Evolutionary conservation across 805 yeast genomes (phyloP).

Genomic region (Metschnikowia shivogae): DNA sequence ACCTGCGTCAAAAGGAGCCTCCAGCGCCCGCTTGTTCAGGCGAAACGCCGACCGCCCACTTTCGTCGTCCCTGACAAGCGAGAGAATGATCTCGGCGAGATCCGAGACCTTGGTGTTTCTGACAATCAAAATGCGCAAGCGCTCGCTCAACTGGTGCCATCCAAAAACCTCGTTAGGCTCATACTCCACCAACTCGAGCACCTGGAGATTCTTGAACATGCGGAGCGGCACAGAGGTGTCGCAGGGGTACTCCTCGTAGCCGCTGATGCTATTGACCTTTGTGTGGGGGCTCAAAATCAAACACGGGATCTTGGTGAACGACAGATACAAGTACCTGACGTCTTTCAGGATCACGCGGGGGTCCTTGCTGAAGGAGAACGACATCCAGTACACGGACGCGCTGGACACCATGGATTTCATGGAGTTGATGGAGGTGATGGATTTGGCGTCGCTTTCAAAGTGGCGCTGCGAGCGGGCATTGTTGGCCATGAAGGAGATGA

Average conservation of each 20-base stretch:
- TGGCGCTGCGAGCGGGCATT: slow-evolving; percentile 44
- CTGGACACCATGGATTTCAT: slow-evolving; percentile 48
- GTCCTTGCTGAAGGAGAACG: slow-evolving; percentile 33
- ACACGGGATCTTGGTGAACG: slow-evolving; percentile 64
- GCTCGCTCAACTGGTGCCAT: slow-evolving; percentile 56
- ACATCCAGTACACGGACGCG: slow-evolving; percentile 40
- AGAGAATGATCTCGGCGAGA: slow-evolving; percentile 48
- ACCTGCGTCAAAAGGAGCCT: background rate
- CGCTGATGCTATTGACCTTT: slow-evolving; percentile 52
- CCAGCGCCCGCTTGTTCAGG: slow-evolving; percentile 17
- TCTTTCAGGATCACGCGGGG: slow-evolving; percentile 47
- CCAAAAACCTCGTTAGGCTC: slow-evolving; percentile 66
- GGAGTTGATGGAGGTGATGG: slow-evolving; percentile 56
- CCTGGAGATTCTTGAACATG: slow-evolving; percentile 58
- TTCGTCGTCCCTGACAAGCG: slow-evolving; percentile 53
- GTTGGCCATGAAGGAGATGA: slow-evolving; percentile 56
- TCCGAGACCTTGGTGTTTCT: slow-evolving; percentile 48
- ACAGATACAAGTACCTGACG: slow-evolving; percentile 53
- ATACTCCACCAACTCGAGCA: slow-evolving; percentile 54
- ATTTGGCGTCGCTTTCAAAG: slow-evolving; percentile 42
- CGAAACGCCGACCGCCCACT: slow-evolving; percentile 35
- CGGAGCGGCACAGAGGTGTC: slow-evolving; percentile 65
- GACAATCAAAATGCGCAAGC: slow-evolving; percentile 50
- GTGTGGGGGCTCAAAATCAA: slow-evolving; percentile 56
- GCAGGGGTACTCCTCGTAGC: slow-evolving; percentile 68